Evolutionary conservation across 345 rosid genomes (phyloP), one percentile per base, ranked within the genome.

Genomic region (Aquilaria yunnanensis): DNA sequence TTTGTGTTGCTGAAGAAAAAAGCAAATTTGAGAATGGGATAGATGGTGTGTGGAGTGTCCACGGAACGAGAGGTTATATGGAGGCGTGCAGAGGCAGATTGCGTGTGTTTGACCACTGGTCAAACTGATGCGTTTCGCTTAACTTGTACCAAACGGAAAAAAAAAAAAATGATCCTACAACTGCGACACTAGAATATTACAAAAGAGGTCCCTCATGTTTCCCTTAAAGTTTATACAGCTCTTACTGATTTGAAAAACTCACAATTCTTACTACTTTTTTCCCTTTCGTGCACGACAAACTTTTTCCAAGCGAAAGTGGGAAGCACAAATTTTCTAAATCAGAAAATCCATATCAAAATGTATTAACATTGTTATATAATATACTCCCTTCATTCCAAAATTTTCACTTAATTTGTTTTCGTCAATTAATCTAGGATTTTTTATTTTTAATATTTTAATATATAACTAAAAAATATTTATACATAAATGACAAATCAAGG

Each of bases 101-200:
- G 54, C 31, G 47, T 66, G 66, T 23, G 59, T 56, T 69, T 60
- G 77, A 76, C 87, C 71, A 75, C 67, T 70, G 74, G 85, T 82
- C 83, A 80, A 73, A 73, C 71, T 53, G 13, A 13, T 16, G 31
- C 68, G 33, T 50, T 14, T 23, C 43, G 5, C 43, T 37, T 9
- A 37, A 37, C 54, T 67, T 48, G 63, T 14, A 55, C 32, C 30
- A 14, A 52, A 49, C 23, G 57, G 32, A 12, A 34, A 6, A 74
- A 41, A 57, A 7, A n/a, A 32, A 50, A 0, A n/a, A 31, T 46
- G 49, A 37, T 6, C 11, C 1, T 3, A 2, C 11, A 14, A 46
- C 2, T 43, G 57, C 45, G 33, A 33, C 1, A 30, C 2, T 45
- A 51, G 54, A 10, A 14, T 10, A 51, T 32, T 32, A 14, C 16